These are phyloP conservation scores for Paramecium tetraurelia DNA, from an alignment of 73 alveolate genomes.

Conservation along the genomic window DNA sequence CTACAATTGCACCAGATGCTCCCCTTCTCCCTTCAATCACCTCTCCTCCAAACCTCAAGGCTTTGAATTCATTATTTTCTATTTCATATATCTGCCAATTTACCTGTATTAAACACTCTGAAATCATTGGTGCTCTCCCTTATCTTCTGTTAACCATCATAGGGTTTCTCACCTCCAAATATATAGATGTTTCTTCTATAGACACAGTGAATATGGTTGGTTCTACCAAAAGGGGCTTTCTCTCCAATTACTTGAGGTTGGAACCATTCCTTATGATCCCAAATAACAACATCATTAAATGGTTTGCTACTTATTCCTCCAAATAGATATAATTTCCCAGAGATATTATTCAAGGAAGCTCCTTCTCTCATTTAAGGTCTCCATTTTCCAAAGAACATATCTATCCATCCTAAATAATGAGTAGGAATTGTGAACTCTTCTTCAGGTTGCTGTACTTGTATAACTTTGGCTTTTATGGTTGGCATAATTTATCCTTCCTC, in stretches of 20 bases:
- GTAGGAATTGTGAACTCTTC: background rate
- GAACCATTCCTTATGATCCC: slow-evolving; percentile 6
- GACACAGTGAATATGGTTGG: background rate
- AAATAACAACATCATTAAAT: background rate
- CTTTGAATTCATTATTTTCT: slow-evolving; percentile 32
- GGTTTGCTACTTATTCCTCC: slow-evolving; percentile 20
- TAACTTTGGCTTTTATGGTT: background rate
- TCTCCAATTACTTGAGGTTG: background rate
- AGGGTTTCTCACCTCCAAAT: slow-evolving; percentile 56
- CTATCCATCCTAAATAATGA: background rate
- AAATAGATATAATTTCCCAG: background rate
- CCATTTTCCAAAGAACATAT: background rate
- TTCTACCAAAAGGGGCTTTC: slow-evolving; percentile 20
- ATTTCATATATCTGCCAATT: background rate
- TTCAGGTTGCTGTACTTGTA: background rate
- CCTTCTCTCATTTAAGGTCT: slow-evolving; percentile 39
- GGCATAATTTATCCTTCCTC: slow-evolving; percentile 18
- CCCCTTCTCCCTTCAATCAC: slow-evolving; percentile 48
- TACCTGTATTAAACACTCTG: slow-evolving; percentile 14
- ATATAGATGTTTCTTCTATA: background rate
- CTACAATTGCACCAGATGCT: background rate
- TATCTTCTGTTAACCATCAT: slow-evolving; percentile 38
- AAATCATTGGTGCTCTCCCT: slow-evolving; percentile 39
- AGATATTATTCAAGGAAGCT: background rate
- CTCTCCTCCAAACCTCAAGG: slow-evolving; percentile 6